Percentiles rank a stretch among this genome's conserved stretches.
These are phyloP conservation scores for Phytophthora tentaculata DNA, from an alignment of 352 stramenopile species.

Conservation along the genomic window DNA sequence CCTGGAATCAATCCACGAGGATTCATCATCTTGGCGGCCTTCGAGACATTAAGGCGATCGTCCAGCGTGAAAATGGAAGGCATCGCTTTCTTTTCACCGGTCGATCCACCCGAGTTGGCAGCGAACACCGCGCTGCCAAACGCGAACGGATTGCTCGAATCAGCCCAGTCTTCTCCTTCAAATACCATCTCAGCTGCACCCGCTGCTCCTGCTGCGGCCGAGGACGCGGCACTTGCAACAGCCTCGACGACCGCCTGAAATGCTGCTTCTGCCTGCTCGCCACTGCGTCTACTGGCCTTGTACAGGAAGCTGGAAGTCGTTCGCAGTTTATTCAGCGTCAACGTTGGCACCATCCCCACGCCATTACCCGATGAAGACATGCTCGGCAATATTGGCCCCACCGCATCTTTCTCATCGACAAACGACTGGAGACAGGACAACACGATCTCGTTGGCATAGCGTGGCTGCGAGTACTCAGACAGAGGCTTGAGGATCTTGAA, in stretches of 20 bases:
- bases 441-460: slow-evolving; percentile 75
- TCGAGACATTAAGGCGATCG: slow-evolving; percentile 63
- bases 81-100: slow-evolving; percentile 47
- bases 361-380: slow-evolving; percentile 22
- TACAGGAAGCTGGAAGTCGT: slow-evolving; percentile 74
- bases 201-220: slow-evolving; percentile 35
- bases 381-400: slow-evolving; percentile 15
- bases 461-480: slow-evolving; percentile 70
- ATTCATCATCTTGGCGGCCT: slow-evolving; percentile 57
- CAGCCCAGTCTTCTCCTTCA: slow-evolving; percentile 65
- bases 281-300: slow-evolving; percentile 68
- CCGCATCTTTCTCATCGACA: slow-evolving; percentile 42
- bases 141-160: slow-evolving; percentile 41
- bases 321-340: slow-evolving; percentile 64
- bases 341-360: slow-evolving; percentile 34
- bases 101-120: slow-evolving; percentile 23
- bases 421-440: slow-evolving; percentile 47
- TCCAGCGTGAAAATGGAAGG: slow-evolving; percentile 67
- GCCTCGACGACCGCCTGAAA: slow-evolving; percentile 75
- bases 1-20: slow-evolving; percentile 52
- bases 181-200: slow-evolving; percentile 47
- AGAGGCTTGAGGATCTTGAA: slow-evolving; percentile 78
- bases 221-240: slow-evolving; percentile 56
- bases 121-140: slow-evolving; percentile 39
- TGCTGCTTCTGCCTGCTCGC: slow-evolving; percentile 72